Conservation (phyloP, 768 basidiomycete species). For the Lentinula sp. region DNA sequence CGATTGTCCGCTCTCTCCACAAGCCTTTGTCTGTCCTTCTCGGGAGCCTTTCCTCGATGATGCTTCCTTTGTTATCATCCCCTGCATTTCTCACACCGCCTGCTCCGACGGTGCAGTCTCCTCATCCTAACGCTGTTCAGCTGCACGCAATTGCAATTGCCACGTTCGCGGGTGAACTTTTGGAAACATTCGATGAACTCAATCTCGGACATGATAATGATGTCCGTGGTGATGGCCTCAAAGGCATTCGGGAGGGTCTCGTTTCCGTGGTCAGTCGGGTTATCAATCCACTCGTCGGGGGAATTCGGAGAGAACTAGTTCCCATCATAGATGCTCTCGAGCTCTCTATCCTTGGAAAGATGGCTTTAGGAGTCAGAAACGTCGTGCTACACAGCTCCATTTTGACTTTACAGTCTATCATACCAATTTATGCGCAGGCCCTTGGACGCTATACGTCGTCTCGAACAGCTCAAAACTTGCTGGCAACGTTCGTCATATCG, state of each 20-base stretch:
- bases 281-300: conserved; percentile 54
- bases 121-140: conserved; percentile 61
- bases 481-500: conserved; percentile 70
- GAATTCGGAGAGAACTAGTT: conserved; percentile 55
- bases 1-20: conserved; percentile 68
- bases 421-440: conserved; percentile 57
- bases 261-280: conserved; percentile 63
- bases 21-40: conserved; percentile 72
- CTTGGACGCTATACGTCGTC: conserved; percentile 52
- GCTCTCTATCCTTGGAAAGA: conserved; percentile 20
- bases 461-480: conserved; percentile 46
- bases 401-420: conserved; percentile 45
- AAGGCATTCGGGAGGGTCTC: conserved; percentile 63
- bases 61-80: conserved; percentile 63
- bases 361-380: conserved; percentile 23
- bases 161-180: conserved; percentile 66
- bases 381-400: conserved; percentile 52
- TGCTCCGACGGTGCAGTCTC: conserved; percentile 41
- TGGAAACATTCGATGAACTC: conserved; percentile 64
- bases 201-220: conserved; percentile 59
- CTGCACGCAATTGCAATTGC: conserved; percentile 65
- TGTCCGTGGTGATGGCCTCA: conserved; percentile 61
- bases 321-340: conserved; percentile 63
- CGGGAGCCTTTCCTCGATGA: conserved; percentile 60
- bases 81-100: conserved; percentile 50